A percentile compares a stretch with the other conserved stretches of the same genome.
Conservation (phyloP, 2,329 filamentous ascomycete genomes). For the Botryotinia convoluta region DNA sequence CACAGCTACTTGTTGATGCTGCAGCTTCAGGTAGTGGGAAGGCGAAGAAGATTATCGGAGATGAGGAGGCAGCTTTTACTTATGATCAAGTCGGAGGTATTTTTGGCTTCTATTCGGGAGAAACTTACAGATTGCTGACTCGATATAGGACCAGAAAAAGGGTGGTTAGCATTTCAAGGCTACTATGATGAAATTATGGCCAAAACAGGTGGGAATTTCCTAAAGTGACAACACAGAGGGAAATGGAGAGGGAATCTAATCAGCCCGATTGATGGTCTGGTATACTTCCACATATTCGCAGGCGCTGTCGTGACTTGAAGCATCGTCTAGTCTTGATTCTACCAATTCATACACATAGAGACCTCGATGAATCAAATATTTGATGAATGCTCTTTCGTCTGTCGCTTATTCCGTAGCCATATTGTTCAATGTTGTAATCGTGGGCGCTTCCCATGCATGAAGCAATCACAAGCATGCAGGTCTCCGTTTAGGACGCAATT, state of each 20-base stretch:
- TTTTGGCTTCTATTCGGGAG: background rate
- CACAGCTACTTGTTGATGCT: conserved; percentile 53
- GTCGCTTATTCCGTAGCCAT: conserved; percentile 14
- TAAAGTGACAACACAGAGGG: conserved; percentile 34
- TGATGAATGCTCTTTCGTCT: background rate
- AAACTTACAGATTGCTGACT: background rate
- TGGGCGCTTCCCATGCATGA: conserved; percentile 3
- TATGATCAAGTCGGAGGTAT: conserved; percentile 59
- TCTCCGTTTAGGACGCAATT: background rate
- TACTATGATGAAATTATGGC: conserved; percentile 54
- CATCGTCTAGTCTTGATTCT: background rate
- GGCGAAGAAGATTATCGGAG: conserved; percentile 55
- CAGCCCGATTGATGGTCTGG: background rate
- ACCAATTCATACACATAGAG: background rate
- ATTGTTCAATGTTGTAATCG: background rate
- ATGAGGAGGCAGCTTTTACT: conserved; percentile 66
- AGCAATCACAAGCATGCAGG: conserved; percentile 1
- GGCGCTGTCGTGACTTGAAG: background rate
- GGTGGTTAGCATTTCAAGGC: conserved; percentile 52
- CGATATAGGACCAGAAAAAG: conserved; percentile 45
- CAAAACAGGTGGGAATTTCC: conserved; percentile 49
- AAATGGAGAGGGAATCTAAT: background rate
- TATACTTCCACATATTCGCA: background rate
- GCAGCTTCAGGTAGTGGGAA: conserved; percentile 61
- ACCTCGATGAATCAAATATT: background rate